phyloP scores from a whole-genome alignment of 164 flowering plant genomes.

The Houttuynia cordata region DNA sequence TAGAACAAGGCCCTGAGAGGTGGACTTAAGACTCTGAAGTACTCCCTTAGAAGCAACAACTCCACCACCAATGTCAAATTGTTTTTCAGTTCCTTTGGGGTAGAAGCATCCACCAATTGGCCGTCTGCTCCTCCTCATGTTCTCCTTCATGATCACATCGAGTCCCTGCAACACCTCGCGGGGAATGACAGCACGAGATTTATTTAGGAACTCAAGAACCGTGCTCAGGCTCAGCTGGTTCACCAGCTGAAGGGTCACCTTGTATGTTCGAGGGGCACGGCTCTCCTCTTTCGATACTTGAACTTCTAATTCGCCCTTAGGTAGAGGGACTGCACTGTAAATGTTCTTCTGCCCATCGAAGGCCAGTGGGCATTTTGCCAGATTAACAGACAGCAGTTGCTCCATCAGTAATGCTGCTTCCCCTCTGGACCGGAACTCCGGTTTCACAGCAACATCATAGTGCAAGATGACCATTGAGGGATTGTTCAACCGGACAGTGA shows the following conservation, averaged over 20 bases:
- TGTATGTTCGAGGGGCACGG: slow-evolving; percentile 10
- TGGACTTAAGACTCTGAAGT: slow-evolving; percentile 49
- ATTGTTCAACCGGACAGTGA: slow-evolving; percentile 25
- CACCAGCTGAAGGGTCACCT: slow-evolving; percentile 32
- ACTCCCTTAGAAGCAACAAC: slow-evolving; percentile 41
- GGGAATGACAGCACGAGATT: slow-evolving; percentile 18
- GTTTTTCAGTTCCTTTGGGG: slow-evolving; percentile 1
- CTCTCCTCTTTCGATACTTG: slow-evolving; percentile 30
- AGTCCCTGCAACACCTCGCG: slow-evolving; percentile 56
- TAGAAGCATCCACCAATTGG: slow-evolving; percentile 37
- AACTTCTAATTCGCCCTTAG: slow-evolving; percentile 33
- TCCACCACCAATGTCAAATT: slow-evolving; percentile 36
- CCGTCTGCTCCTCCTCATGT: slow-evolving; percentile 29
- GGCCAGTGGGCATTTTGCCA: slow-evolving; percentile 22
- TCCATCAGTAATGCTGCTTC: slow-evolving; percentile 18
- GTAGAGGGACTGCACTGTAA: slow-evolving; percentile 42
- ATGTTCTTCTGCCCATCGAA: slow-evolving; percentile 64
- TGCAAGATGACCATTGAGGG: slow-evolving; percentile 20
- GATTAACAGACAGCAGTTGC: slow-evolving; percentile 22
- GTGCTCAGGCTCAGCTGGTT: slow-evolving; percentile 25
- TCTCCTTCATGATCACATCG: slow-evolving; percentile 71
- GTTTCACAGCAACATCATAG: slow-evolving; percentile 35
- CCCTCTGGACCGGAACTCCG: slow-evolving; percentile 18
- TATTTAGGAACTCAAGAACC: slow-evolving; percentile 32
- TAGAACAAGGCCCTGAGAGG: slow-evolving; percentile 41